phyloP scores from a whole-genome alignment of 2,329 filamentous ascomycete genomes.

The Diaporthe sp. region DNA sequence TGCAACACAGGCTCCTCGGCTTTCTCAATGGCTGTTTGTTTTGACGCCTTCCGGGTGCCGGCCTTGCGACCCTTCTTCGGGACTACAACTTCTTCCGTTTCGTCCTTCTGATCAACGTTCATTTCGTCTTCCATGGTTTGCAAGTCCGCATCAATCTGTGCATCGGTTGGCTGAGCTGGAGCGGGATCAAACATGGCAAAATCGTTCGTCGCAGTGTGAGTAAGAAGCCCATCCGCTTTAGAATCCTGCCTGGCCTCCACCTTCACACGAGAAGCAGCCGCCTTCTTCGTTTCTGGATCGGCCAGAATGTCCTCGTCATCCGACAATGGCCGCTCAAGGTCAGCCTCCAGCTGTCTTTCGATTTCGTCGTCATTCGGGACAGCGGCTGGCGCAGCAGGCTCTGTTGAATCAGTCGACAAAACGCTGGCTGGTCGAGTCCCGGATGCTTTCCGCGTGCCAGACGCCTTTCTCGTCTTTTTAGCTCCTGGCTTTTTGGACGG shows the following conservation, averaged over 20 bases:
- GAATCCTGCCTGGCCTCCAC: conserved; percentile 43
- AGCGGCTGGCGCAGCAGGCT: conserved; percentile 53
- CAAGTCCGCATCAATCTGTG: conserved; percentile 64
- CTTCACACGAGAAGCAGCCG: conserved; percentile 45
- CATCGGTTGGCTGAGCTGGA: conserved; percentile 59
- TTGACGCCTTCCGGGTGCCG: conserved; percentile 64
- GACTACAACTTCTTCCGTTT: conserved; percentile 55
- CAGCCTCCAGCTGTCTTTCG: conserved; percentile 74
- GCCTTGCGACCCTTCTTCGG: conserved; percentile 69
- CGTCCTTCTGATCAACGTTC: conserved; percentile 51
- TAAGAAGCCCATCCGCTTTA: conserved; percentile 26
- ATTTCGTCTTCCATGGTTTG: conserved; percentile 63
- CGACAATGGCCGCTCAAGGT: conserved; percentile 68
- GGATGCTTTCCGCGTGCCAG: conserved; percentile 61
- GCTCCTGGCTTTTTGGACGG: conserved; percentile 49
- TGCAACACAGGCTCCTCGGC: conserved; percentile 48
- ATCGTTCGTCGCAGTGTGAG: conserved; percentile 48
- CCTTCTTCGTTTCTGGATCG: conserved; percentile 60
- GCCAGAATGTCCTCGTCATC: conserved; percentile 64
- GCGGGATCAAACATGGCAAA: conserved; percentile 67
- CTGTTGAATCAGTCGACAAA: conserved; percentile 59
- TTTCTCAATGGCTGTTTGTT: conserved; percentile 59
- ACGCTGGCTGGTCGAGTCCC: conserved; percentile 39
- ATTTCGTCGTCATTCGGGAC: conserved; percentile 74
- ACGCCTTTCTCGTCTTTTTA: conserved; percentile 58